Base-by-base conservation (phyloP, 257 asterid genomes). In the Echium plantagineum region DNA sequence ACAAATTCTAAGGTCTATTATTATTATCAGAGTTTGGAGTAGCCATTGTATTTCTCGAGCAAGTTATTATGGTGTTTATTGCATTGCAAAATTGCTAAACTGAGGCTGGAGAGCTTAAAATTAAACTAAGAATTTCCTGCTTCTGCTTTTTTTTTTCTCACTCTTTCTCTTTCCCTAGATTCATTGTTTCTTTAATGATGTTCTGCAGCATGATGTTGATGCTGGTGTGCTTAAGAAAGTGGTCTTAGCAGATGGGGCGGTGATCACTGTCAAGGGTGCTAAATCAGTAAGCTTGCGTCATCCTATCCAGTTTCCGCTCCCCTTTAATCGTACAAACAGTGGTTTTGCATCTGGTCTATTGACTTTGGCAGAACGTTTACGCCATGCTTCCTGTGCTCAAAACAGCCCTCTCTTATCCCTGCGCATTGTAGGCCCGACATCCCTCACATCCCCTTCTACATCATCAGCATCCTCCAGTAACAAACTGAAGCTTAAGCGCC, bases 261-360 rank as follows among this genome's bases (percentile, higher is more conserved):
- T 86, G 30, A 95, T 93, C 70, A 93, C 97, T 0, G 87, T 93
- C 4, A 93, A 84, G 79, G 97, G 98, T 66, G 98, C 98, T 53
- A 75, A 94, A 71, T 93, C 97, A 28, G 97, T 93, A n/a, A 84
- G 95, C 81, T 58, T 93, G 30, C 94, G 96, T 4, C 94, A 86
- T 55, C 91, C 98, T 13, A 60, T 93, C 30, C 89, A 86, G 75
- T 86, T 93, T 35, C 94, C 97, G 3, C 94, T 93, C 49, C 97
- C 98, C 22, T 72, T 93, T 9, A 93, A 93, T 55, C 77, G 80
- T 62, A 76, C 94, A 0, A 60, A 57, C 28, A 80, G 52, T 42
- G 77, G 65, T 52, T 89, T 89, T 46, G 98, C 98, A 31, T 86
- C 94, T 1, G 95, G 96, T 30, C 85, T 93, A 47, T 63, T 93